Percentiles rank a stretch among this genome's conserved stretches.
These are phyloP conservation scores for Lolium multiflorum DNA, from an alignment of 176 grass and related monocot genomes.

Conservation along the genomic window DNA sequence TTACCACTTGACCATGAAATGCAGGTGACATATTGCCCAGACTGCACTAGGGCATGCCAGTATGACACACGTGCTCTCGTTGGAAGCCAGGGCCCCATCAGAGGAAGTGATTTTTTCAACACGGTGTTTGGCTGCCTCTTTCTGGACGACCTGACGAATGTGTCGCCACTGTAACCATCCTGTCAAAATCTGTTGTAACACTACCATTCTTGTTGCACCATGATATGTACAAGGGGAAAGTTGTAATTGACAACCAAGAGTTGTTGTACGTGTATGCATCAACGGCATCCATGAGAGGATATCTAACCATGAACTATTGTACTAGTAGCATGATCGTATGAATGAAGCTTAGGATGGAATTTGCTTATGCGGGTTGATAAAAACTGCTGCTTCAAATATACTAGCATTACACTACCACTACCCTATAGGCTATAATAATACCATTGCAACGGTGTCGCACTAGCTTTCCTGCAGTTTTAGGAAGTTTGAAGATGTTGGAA, in stretches of 20 bases:
- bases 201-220: constrained; percentile 5
- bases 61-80: constrained; percentile 71
- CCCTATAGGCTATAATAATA: no score
- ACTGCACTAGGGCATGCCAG: constrained; percentile 89
- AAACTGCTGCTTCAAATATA: background rate
- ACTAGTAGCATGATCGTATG: background rate
- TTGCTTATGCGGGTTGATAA: background rate
- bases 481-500: no score
- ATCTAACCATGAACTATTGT: background rate
- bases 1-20: constrained; percentile 17
- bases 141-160: constrained; percentile 69
- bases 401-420: background rate
- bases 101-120: constrained; percentile 82
- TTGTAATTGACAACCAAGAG: background rate
- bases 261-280: background rate
- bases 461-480: no score
- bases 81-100: constrained; percentile 43
- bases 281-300: background rate
- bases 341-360: background rate
- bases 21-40: constrained; percentile 97
- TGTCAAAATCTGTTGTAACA: constrained; percentile 12
- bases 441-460: background rate
- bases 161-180: constrained; percentile 50
- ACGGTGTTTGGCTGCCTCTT: constrained; percentile 90
- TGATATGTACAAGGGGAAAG: background rate